Percentiles rank a stretch among this genome's conserved stretches.
Conservation (phyloP, 805 yeast genomes). For the Geotrichum ghanense region DNA sequence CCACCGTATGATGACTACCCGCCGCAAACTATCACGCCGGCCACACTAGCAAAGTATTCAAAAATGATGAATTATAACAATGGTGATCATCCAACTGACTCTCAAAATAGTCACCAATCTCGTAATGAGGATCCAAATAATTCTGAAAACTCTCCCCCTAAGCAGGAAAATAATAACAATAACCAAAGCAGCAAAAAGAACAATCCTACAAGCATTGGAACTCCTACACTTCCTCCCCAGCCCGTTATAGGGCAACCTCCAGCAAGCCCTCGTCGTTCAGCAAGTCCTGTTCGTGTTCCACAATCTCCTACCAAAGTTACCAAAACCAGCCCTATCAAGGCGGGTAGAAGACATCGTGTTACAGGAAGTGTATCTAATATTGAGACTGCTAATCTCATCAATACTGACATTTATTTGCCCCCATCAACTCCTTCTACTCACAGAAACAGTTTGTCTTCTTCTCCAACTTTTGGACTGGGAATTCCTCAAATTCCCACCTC, state of each 20-base stretch:
- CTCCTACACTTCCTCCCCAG: not conserved
- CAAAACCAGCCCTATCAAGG: not conserved
- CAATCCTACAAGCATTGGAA: not conserved
- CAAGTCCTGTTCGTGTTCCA: not conserved
- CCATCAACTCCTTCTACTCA: slow-evolving; percentile 6
- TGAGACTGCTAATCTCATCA: not conserved
- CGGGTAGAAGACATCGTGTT: not conserved
- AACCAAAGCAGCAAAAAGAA: too few relatives aligned
- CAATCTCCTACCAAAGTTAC: not conserved
- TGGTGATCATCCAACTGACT: not conserved
- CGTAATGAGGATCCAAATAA: not conserved
- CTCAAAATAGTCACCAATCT: not conserved
- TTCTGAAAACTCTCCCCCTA: not conserved
- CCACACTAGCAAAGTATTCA: slow-evolving; percentile 16
- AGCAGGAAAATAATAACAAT: not conserved
- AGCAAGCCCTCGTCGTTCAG: not conserved
- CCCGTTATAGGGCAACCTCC: not conserved
- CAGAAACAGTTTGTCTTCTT: slow-evolving; percentile 3
- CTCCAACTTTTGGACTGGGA: slow-evolving; percentile 6
- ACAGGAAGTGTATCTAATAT: not conserved
- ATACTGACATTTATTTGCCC: slow-evolving; percentile 1
- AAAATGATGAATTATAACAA: slow-evolving; percentile 13
- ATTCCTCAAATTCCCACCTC: slow-evolving; percentile 5
- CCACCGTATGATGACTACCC: not conserved
- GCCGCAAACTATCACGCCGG: slow-evolving; percentile 11